Evolutionary conservation across 2,329 filamentous ascomycete species (phyloP).

Genomic region (Colletotrichum sp.): DNA sequence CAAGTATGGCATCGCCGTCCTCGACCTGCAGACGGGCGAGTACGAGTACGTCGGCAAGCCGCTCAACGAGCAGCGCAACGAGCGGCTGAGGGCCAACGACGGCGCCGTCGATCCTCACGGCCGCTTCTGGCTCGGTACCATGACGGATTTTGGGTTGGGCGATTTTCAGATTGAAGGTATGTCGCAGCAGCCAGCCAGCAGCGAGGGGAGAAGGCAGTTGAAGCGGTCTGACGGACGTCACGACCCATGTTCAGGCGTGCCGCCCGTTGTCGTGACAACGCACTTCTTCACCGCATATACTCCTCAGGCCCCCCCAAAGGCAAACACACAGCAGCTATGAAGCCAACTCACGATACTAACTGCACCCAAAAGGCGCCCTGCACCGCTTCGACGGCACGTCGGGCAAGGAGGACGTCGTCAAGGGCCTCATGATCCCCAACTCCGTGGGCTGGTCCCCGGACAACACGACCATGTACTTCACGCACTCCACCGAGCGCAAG

Average conservation of each 20-base stretch:
- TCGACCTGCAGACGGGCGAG: conserved; percentile 65
- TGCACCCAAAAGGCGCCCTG: conserved; percentile 64
- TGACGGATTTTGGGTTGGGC: conserved; percentile 74
- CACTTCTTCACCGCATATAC: background rate
- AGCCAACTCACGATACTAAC: background rate
- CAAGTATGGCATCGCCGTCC: conserved; percentile 82
- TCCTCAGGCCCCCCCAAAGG: background rate
- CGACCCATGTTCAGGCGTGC: background rate
- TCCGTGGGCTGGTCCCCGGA: conserved; percentile 81
- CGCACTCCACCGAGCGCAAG: conserved; percentile 74
- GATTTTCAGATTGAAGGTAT: conserved; percentile 66
- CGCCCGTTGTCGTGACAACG: background rate
- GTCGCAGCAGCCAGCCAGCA: conserved; percentile 24
- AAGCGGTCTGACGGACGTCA: background rate
- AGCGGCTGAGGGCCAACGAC: conserved; percentile 76
- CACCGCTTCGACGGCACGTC: conserved; percentile 73
- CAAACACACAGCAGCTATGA: background rate
- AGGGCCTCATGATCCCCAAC: conserved; percentile 80
- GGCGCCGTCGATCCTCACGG: conserved; percentile 81
- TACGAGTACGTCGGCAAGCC: conserved; percentile 60
- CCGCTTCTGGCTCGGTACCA: conserved; percentile 83
- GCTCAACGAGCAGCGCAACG: conserved; percentile 50
- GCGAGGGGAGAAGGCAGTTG: background rate
- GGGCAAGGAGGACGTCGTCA: conserved; percentile 63
- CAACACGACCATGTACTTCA: conserved; percentile 79